Evolutionary conservation across 345 rosid genomes (phyloP).

Genomic region (Salix udensis): DNA sequence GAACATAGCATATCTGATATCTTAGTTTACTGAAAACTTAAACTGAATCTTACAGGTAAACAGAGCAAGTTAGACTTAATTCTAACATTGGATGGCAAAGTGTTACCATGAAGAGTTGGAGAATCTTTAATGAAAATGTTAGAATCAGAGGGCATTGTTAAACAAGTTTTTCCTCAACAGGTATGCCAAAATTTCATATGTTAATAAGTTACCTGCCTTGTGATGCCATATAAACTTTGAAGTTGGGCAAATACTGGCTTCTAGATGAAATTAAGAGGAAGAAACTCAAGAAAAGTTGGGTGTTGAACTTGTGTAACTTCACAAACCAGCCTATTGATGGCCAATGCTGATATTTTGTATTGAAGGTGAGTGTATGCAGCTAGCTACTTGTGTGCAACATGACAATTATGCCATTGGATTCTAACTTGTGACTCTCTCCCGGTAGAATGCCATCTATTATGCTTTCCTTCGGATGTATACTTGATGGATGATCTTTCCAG

Average conservation of each 20-base stretch:
- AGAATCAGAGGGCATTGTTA: conserved; percentile 65
- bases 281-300: conserved; percentile 70
- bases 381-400: not conserved
- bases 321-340: conserved; percentile 52
- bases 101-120: conserved; percentile 59
- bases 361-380: conserved; percentile 52
- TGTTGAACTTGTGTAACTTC: conserved; percentile 63
- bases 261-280: conserved; percentile 74
- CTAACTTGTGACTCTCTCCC: conserved; percentile 14
- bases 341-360: conserved; percentile 63
- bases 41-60: conserved; percentile 50
- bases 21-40: not conserved
- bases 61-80: conserved; percentile 26
- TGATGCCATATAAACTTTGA: conserved; percentile 14
- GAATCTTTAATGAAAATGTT: conserved; percentile 61
- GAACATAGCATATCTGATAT: not conserved
- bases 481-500: conserved; percentile 79
- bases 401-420: not conserved
- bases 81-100: conserved; percentile 46
- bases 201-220: conserved; percentile 8
- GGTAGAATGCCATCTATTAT: conserved; percentile 75
- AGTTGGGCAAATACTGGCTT: conserved; percentile 20
- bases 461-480: conserved; percentile 90
- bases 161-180: conserved; percentile 82
- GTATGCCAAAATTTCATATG: conserved; percentile 37